Percentiles rank a stretch among this genome's conserved stretches.
Evolutionary conservation across 768 basidiomycete species (phyloP).

Genomic region (Mycena epipterygia): DNA sequence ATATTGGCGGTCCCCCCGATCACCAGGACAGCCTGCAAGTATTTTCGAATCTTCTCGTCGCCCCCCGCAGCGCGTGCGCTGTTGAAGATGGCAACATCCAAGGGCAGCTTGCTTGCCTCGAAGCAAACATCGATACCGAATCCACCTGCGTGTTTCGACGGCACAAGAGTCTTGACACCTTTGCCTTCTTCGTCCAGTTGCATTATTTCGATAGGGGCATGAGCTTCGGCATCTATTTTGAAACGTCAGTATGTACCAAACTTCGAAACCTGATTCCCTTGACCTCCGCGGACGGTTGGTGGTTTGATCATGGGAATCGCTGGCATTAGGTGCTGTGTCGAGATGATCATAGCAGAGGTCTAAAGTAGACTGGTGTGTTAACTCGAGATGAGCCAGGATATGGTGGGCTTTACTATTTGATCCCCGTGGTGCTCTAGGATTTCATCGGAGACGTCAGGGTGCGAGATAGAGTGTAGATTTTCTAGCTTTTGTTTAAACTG

Average conservation of each 20-base stretch:
- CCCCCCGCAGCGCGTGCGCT: conserved; percentile 89
- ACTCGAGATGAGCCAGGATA: conserved; percentile 10
- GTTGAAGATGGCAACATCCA: conserved; percentile 95
- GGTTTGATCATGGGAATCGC: conserved; percentile 35
- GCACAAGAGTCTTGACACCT: conserved; percentile 35
- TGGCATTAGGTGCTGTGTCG: conserved; percentile 84
- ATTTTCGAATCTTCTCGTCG: conserved; percentile 91
- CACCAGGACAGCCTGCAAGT: conserved; percentile 88
- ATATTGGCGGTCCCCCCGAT: conserved; percentile 88
- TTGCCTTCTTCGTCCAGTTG: conserved; percentile 32
- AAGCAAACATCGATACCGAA: conserved; percentile 82
- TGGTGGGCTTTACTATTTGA: conserved; percentile 58
- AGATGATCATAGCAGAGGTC: conserved; percentile 94
- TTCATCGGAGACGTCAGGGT: conserved; percentile 80
- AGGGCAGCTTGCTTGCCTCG: conserved; percentile 90
- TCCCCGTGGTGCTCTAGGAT: conserved; percentile 71
- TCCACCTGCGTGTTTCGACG: conserved; percentile 54
- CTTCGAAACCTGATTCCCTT: neutral
- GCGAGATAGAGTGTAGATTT: conserved; percentile 62
- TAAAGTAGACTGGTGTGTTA: conserved; percentile 44
- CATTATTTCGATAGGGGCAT: conserved; percentile 38
- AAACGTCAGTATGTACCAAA: neutral
- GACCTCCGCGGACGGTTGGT: conserved; percentile 24
- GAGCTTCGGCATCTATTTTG: conserved; percentile 17
- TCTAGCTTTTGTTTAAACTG: conserved; percentile 86